Evolutionary conservation across 257 asterid genomes (phyloP).

Genomic region (Lycium barbarum): DNA sequence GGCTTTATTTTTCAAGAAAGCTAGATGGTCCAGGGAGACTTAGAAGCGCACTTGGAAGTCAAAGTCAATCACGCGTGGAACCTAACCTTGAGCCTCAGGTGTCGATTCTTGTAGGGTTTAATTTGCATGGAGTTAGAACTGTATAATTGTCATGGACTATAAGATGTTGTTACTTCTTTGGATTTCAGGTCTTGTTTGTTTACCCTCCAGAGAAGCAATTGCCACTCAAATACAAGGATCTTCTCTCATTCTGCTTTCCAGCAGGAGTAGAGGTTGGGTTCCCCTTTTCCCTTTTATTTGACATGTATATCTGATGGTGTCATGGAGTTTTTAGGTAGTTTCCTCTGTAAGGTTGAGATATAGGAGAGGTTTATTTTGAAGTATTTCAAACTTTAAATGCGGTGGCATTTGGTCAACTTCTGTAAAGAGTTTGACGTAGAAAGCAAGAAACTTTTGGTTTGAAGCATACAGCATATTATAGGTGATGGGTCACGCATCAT

Average conservation of each 20-base stretch:
- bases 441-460: not conserved
- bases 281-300: slow-evolving; percentile 29
- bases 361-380: not conserved
- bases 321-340: not conserved
- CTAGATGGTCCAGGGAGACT: slow-evolving; percentile 87
- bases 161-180: slow-evolving; percentile 37
- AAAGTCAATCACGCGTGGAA: slow-evolving; percentile 81
- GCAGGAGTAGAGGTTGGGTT: slow-evolving; percentile 89
- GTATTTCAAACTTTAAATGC: not conserved
- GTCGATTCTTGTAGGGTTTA: not conserved
- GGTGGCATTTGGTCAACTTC: not conserved
- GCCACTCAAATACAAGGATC: slow-evolving; percentile 96
- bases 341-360: slow-evolving; percentile 8
- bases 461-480: slow-evolving; percentile 14
- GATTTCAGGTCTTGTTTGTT: slow-evolving; percentile 90
- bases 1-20: slow-evolving; percentile 78
- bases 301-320: not conserved
- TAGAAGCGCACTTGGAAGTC: slow-evolving; percentile 76
- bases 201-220: slow-evolving; percentile 97
- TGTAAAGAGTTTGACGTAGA: not conserved
- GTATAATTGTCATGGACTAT: not conserved
- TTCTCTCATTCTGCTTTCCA: slow-evolving; percentile 96
- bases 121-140: not conserved
- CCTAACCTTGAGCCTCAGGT: slow-evolving; percentile 99
- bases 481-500: not conserved